Conservation (phyloP, 2,329 filamentous ascomycete species). For the Leptographium radiaticola region DNA sequence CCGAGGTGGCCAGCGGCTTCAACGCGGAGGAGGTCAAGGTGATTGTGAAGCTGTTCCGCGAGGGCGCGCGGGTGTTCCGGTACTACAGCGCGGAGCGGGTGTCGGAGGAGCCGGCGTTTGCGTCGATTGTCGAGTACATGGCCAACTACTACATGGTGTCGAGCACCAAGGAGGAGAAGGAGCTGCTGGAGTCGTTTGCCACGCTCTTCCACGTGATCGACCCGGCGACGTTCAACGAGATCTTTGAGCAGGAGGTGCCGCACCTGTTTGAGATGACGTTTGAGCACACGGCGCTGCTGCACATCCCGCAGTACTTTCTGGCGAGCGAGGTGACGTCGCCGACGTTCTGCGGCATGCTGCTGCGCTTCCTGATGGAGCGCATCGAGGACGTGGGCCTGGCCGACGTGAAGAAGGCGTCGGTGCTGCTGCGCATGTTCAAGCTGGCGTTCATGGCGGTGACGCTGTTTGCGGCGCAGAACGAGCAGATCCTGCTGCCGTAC, state of each 20-base stretch:
- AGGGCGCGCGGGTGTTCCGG: conserved; percentile 89
- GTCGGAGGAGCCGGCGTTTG: conserved; percentile 55
- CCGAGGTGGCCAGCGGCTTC: conserved; percentile 91
- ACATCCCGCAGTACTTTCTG: conserved; percentile 95
- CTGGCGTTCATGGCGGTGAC: conserved; percentile 99
- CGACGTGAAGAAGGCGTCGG: conserved; percentile 85
- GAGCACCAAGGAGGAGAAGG: conserved; percentile 92
- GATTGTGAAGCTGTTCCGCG: conserved; percentile 91
- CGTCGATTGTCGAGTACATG: conserved; percentile 81
- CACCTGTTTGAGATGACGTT: conserved; percentile 97
- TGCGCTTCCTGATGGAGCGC: conserved; percentile 93
- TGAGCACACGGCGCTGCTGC: conserved; percentile 83
- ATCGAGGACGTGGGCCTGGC: conserved; percentile 90
- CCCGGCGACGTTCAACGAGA: conserved; percentile 94
- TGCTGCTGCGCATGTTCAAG: conserved; percentile 89
- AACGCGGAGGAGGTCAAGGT: conserved; percentile 94
- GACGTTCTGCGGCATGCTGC: conserved; percentile 93
- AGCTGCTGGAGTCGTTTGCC: conserved; percentile 90
- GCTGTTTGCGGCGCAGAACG: conserved; percentile 85
- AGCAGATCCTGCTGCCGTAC: conserved; percentile 87
- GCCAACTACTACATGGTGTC: conserved; percentile 91
- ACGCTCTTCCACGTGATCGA: conserved; percentile 98
- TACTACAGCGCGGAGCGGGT: conserved; percentile 71
- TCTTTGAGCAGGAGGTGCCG: conserved; percentile 95
- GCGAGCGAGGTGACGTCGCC: conserved; percentile 97